phyloP scores from a whole-genome alignment of 352 stramenopile genomes.

The Phytophthora boehmeriae region DNA sequence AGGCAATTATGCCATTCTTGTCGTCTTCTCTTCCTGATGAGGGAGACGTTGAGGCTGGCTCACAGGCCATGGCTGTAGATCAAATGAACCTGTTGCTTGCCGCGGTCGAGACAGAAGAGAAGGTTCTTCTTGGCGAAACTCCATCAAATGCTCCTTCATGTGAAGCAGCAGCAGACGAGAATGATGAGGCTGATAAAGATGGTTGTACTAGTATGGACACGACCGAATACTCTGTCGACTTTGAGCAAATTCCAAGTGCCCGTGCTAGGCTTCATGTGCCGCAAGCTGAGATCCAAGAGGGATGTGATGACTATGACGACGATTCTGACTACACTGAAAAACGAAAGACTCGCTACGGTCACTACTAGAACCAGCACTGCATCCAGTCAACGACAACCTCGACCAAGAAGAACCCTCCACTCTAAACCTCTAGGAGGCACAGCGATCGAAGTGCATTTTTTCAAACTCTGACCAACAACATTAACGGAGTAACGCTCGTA shows the following conservation, averaged over 20 bases:
- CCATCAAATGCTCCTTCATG: background rate
- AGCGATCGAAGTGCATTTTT: constrained; percentile 3
- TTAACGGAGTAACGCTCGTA: constrained; percentile 19
- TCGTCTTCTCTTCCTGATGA: too few relatives aligned
- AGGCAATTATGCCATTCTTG: too few relatives aligned
- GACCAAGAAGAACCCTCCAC: constrained; percentile 10
- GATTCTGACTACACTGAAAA: background rate
- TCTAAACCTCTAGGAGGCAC: constrained; percentile 1
- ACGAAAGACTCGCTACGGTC: too few relatives aligned
- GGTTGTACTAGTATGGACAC: constrained; percentile 21
- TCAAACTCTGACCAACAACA: background rate
- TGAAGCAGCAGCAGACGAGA: background rate
- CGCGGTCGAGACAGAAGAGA: background rate
- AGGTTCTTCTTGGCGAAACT: background rate
- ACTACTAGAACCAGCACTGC: background rate
- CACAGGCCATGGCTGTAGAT: background rate
- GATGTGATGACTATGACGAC: background rate
- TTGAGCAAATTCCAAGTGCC: background rate
- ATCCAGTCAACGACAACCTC: background rate
- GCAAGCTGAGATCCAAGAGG: background rate
- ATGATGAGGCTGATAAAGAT: constrained; percentile 15
- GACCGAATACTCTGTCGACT: constrained; percentile 16
- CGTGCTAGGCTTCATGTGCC: background rate
- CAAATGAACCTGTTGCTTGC: background rate
- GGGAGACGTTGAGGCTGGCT: too few relatives aligned